Conservation (phyloP, 805 yeast species). For the Yarrowia sp. region DNA sequence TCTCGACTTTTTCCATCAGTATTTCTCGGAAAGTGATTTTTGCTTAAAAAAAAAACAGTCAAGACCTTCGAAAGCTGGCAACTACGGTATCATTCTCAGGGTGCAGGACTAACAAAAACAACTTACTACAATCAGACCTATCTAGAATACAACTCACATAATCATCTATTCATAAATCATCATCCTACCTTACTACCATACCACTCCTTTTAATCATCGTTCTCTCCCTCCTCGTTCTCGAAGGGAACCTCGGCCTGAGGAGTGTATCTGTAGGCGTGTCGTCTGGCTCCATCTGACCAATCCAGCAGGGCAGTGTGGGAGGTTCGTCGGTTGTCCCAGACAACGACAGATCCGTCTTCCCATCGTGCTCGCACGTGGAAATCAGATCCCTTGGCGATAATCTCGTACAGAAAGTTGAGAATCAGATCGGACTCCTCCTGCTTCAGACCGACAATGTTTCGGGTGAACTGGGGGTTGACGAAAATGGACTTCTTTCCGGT, state of each 20-base stretch:
- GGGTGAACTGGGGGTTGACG: slow-evolving; percentile 55
- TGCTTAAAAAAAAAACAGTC: no score
- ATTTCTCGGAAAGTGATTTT: no score
- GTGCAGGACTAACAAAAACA: no score
- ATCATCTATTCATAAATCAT: slow-evolving; percentile 7
- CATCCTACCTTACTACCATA: no score
- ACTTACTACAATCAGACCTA: no score
- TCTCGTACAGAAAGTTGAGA: slow-evolving; percentile 49
- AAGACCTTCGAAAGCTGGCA: no score
- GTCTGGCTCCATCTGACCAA: slow-evolving; percentile 61
- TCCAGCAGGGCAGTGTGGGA: slow-evolving; percentile 68
- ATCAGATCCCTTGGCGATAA: slow-evolving; percentile 52
- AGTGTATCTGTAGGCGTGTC: slow-evolving; percentile 74
- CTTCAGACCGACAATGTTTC: slow-evolving; percentile 63
- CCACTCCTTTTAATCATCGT: not conserved
- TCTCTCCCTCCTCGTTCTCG: slow-evolving; percentile 25
- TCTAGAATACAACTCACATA: no score
- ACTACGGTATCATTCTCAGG: no score
- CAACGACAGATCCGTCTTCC: slow-evolving; percentile 66
- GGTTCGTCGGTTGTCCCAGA: slow-evolving; percentile 75
- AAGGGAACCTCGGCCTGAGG: slow-evolving; percentile 63
- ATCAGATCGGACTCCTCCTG: slow-evolving; percentile 56
- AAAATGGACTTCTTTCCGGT: slow-evolving; percentile 56
- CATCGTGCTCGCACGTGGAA: slow-evolving; percentile 67
- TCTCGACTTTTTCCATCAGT: no score